A percentile compares a stretch with the other conserved stretches of the same genome.
phyloP scores from a whole-genome alignment of 495 filamentous ascomycete genomes.

The Penicillium bialowiezense region DNA sequence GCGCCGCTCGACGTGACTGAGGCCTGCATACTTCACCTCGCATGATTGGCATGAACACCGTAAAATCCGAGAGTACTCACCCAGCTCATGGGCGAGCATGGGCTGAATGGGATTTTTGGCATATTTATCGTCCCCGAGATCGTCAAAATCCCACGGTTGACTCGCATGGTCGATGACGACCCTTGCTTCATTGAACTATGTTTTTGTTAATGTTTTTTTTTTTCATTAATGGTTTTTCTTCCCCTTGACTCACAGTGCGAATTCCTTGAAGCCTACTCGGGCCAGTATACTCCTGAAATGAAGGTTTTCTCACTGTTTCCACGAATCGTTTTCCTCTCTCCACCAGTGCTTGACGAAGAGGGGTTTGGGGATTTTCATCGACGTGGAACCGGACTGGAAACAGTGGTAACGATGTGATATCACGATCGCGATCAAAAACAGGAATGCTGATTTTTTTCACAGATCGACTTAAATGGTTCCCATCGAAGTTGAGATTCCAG shows the following conservation, averaged over 20 bases:
- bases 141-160: not conserved
- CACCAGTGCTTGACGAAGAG: not conserved
- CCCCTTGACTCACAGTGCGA: not conserved
- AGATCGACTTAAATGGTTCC: not conserved
- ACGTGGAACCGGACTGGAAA: not conserved
- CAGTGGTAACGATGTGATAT: not conserved
- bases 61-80: not conserved
- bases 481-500: not conserved
- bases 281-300: not conserved
- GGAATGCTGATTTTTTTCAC: not conserved
- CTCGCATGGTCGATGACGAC: not conserved
- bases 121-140: not conserved
- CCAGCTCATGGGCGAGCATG: not conserved
- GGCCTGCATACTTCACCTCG: not conserved
- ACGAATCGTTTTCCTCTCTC: not conserved
- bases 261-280: not conserved
- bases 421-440: not conserved
- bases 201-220: no score
- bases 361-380: not conserved
- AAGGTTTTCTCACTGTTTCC: not conserved
- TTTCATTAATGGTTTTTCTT: no score
- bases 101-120: not conserved
- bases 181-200: not conserved
- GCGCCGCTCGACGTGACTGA: not conserved
- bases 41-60: conserved; percentile 2